phyloP scores from a whole-genome alignment of 1,284 basidiomycete species.

The Marasmius oreades region DNA sequence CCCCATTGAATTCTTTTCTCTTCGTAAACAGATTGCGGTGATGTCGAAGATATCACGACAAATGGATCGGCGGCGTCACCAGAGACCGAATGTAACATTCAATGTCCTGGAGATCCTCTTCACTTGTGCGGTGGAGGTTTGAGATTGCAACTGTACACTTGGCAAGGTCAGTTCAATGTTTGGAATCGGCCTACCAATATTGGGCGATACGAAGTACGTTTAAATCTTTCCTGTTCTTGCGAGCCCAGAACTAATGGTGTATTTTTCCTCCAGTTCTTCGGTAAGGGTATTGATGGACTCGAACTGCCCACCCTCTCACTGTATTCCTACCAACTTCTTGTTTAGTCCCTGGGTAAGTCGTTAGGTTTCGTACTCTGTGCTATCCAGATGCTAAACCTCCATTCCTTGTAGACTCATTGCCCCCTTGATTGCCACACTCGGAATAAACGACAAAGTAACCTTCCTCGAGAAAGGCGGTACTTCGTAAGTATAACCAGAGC shows the following conservation, averaged over 20 bases:
- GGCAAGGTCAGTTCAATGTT: constrained; percentile 52
- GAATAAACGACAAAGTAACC: constrained; percentile 73
- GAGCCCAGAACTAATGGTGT: constrained; percentile 5
- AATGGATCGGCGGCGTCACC: constrained; percentile 33
- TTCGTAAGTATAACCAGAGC: constrained; percentile 24
- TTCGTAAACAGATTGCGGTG: constrained; percentile 56
- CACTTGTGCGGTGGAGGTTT: constrained; percentile 60
- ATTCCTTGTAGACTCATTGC: constrained; percentile 52
- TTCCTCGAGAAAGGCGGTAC: constrained; percentile 67
- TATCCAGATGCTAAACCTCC: background rate
- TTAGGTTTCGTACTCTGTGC: constrained; percentile 1
- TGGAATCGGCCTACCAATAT: constrained; percentile 64
- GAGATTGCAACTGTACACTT: constrained; percentile 53
- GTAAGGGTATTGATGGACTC: constrained; percentile 25
- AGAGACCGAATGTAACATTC: constrained; percentile 26
- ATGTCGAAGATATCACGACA: constrained; percentile 46
- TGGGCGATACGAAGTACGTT: constrained; percentile 60
- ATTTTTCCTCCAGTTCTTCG: constrained; percentile 48
- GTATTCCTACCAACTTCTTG: background rate
- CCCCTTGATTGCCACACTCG: constrained; percentile 69
- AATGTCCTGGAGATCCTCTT: constrained; percentile 65
- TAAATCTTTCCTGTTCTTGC: background rate
- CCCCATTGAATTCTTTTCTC: background rate
- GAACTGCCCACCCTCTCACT: background rate
- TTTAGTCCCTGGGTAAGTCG: constrained; percentile 42